Percentiles rank a stretch among this genome's conserved stretches.
Conservation (phyloP, 2,329 filamentous ascomycete species). For the Capronia epimyces region DNA sequence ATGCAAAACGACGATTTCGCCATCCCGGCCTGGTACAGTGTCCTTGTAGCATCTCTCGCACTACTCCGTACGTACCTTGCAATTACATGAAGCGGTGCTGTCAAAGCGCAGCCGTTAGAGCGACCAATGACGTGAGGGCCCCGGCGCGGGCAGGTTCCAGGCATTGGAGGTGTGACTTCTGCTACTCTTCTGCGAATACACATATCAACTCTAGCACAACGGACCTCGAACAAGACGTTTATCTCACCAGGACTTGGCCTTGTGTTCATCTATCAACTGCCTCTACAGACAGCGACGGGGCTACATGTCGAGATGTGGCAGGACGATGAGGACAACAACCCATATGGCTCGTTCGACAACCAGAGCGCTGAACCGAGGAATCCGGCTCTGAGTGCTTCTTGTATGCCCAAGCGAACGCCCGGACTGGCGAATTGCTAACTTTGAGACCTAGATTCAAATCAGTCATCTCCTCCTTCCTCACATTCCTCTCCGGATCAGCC, state of each 20-base stretch:
- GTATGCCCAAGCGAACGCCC: constrained; percentile 9
- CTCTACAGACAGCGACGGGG: not conserved
- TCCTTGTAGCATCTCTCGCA: too few relatives aligned
- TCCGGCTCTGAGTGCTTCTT: constrained; percentile 14
- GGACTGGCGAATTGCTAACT: constrained; percentile 6
- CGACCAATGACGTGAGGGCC: constrained; percentile 17
- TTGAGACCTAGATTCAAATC: constrained; percentile 52
- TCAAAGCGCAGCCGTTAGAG: not conserved
- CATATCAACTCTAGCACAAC: not conserved
- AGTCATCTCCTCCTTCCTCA: constrained; percentile 60
- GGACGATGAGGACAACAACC: constrained; percentile 98
- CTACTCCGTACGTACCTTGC: too few relatives aligned
- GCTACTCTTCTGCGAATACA: not conserved
- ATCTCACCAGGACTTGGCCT: not conserved
- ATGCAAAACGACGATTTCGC: too few relatives aligned
- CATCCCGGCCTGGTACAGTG: too few relatives aligned
- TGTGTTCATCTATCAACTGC: not conserved
- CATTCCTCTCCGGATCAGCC: constrained; percentile 64
- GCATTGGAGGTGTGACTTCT: constrained; percentile 6
- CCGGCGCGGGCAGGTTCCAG: constrained; percentile 3
- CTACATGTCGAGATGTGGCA: constrained; percentile 64
- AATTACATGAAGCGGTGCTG: not conserved
- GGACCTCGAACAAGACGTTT: too few relatives aligned
- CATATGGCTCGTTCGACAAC: constrained; percentile 89
- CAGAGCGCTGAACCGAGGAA: constrained; percentile 49